Base-by-base conservation (phyloP, 345 rosid genomes). In the Citrus sp. region DNA sequence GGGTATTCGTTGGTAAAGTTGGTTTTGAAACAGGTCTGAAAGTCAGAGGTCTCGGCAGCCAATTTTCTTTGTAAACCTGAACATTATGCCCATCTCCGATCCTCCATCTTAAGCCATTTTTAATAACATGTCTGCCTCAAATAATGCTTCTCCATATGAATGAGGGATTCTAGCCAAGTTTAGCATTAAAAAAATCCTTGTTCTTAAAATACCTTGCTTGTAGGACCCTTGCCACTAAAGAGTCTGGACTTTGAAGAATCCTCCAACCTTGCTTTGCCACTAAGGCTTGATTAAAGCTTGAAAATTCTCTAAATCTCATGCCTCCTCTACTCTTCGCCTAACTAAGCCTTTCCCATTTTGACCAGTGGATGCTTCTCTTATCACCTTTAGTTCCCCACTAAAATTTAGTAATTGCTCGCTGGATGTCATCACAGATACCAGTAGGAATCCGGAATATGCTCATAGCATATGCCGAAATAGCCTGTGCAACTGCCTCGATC, bases 401-500 rank as follows among this genome's bases (percentile, higher is more conserved):
- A 1, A 51, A 51, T 7, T 5, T 51, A 16, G 22, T 0, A 1
- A 16, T 4, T 4, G 7, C 22, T 51, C 22, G 0, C 0, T 51
- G 0, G 18, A 51, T 51, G 2, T 51, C 56, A 4, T 51, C 56
- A 51, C 7, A 51, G 0, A 51, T 16, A 14, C 22, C 0, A 0
- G 2, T 4, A 16, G 22, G 56, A 16, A 16, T 51, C 56, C 0
- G 1, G 0, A 51, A 51, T 3, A 51, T 2, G 0, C 56, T 51
- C 56, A 16, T 51, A 1, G 22, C 22, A 0, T 14, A 51, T 1
- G 22, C 2, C 1, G 7, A 2, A 5, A 16, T 0, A 1, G 7
- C 7, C 2, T 51, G 0, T 0, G 56, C 56, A 14, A 4, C 2
- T 14, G 22, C 22, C 2, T 51, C 18, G 0, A 4, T 51, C 7